These are phyloP conservation scores for Pythium apleroticum DNA, from an alignment of 352 stramenopile genomes.

Conservation along the genomic window DNA sequence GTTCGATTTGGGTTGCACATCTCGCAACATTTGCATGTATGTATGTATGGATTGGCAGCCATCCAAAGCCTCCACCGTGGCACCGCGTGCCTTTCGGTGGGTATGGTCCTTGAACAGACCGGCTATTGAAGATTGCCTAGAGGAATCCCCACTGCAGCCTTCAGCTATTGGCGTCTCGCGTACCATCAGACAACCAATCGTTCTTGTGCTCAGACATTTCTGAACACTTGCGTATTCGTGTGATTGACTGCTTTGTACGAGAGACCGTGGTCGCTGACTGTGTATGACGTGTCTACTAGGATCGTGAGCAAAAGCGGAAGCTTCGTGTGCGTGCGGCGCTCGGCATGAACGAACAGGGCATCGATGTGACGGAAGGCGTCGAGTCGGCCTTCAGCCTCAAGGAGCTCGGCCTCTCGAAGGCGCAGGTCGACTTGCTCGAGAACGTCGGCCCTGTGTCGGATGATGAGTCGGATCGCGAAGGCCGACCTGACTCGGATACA, in stretches of 20 bases:
- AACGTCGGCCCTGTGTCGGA: constrained; percentile 65
- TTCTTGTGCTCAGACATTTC: constrained; percentile 90
- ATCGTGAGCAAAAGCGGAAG: constrained; percentile 86
- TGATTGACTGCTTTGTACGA: constrained; percentile 11
- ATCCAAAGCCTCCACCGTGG: constrained; percentile 82
- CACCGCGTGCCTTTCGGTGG: constrained; percentile 32
- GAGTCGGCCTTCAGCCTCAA: constrained; percentile 82
- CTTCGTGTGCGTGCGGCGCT: constrained; percentile 76
- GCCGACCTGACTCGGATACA: constrained; percentile 25
- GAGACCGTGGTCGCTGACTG: constrained; percentile 21
- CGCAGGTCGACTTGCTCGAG: constrained; percentile 75
- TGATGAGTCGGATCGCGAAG: constrained; percentile 20
- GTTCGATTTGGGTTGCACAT: constrained; percentile 81
- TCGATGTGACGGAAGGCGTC: constrained; percentile 72
- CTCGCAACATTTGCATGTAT: constrained; percentile 19
- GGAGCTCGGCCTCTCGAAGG: constrained; percentile 74
- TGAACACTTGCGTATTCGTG: constrained; percentile 16
- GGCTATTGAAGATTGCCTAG: constrained; percentile 89
- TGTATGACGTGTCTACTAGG: constrained; percentile 34
- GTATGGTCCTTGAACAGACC: constrained; percentile 91
- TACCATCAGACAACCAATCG: constrained; percentile 77
- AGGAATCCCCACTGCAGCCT: constrained; percentile 77
- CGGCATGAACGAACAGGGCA: constrained; percentile 82
- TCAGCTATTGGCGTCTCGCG: constrained; percentile 85
- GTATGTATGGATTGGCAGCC: constrained; percentile 42